phyloP scores from a whole-genome alignment of 345 rosid species.

The Microthlaspi erraticum region DNA sequence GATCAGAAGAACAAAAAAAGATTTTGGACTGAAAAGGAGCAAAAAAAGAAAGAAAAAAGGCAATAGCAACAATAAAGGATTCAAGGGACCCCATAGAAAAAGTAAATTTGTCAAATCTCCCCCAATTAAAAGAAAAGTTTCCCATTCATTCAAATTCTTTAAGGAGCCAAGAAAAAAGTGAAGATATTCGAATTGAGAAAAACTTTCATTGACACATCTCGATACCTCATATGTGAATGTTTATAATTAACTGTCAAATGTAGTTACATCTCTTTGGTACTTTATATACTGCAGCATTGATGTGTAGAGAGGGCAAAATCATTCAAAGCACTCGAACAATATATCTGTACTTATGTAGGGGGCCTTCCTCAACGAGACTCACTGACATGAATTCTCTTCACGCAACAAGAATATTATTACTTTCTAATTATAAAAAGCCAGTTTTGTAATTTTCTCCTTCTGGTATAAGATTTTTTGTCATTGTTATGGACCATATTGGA shows the following conservation, averaged over 20 bases:
- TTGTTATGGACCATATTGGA: background rate
- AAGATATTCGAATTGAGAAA: too few species aligned
- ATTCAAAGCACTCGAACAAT: slow-evolving; percentile 34
- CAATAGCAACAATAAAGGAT: slow-evolving; percentile 37
- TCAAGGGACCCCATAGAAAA: slow-evolving; percentile 36
- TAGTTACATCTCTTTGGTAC: background rate
- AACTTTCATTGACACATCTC: too few species aligned
- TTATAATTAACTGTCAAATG: background rate
- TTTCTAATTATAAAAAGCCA: background rate
- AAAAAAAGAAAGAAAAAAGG: slow-evolving; percentile 30
- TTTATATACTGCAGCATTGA: slow-evolving; percentile 9
- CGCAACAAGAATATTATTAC: background rate
- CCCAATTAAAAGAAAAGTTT: background rate
- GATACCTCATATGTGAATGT: background rate
- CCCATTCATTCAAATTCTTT: slow-evolving; percentile 33
- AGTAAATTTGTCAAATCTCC: slow-evolving; percentile 39
- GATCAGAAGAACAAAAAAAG: slow-evolving; percentile 9
- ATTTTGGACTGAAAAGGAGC: slow-evolving; percentile 32
- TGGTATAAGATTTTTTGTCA: background rate
- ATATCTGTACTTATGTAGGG: slow-evolving; percentile 30
- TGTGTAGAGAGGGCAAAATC: slow-evolving; percentile 32
- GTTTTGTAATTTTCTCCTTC: slow-evolving; percentile 4
- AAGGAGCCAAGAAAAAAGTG: background rate
- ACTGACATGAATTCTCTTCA: slow-evolving; percentile 15
- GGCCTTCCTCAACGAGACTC: slow-evolving; percentile 25